Evolutionary conservation across 2,329 filamentous ascomycete species (phyloP).

Genomic region (Phyllosticta capitalensis): DNA sequence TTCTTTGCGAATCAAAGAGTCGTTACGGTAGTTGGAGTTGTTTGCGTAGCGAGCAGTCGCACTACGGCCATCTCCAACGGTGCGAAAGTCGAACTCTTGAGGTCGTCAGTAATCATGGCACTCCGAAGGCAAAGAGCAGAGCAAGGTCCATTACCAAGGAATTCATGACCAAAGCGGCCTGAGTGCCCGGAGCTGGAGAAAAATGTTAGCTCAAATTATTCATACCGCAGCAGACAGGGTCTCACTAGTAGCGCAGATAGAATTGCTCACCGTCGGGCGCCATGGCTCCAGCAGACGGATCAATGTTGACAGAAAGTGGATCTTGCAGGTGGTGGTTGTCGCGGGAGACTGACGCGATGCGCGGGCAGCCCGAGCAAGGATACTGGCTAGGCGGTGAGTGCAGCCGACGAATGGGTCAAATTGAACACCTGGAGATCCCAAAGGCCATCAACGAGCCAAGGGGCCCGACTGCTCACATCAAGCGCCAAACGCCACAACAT

Average conservation of each 20-base stretch:
- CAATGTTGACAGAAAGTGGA: constrained; percentile 12
- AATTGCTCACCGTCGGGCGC: constrained; percentile 69
- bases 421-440: constrained; percentile 12
- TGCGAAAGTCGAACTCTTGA: constrained; percentile 90
- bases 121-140: constrained; percentile 12
- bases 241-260: constrained; percentile 96
- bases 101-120: background rate
- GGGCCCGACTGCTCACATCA: constrained; percentile 8
- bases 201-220: constrained; percentile 25
- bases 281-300: constrained; percentile 37
- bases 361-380: constrained; percentile 3
- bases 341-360: constrained; percentile 1
- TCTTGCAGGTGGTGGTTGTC: constrained; percentile 6
- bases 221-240: constrained; percentile 22
- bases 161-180: constrained; percentile 95
- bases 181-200: constrained; percentile 80
- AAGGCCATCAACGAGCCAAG: constrained; percentile 10
- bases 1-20: constrained; percentile 97
- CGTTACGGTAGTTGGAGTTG: constrained; percentile 99
- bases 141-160: constrained; percentile 56
- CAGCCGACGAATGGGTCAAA: constrained; percentile 9
- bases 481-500: constrained; percentile 6
- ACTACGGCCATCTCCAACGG: constrained; percentile 83
- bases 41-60: constrained; percentile 95
- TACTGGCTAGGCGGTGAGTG: constrained; percentile 9